Base-by-base conservation (phyloP, 495 filamentous ascomycete genomes). In the Neurospora discreta region DNA sequence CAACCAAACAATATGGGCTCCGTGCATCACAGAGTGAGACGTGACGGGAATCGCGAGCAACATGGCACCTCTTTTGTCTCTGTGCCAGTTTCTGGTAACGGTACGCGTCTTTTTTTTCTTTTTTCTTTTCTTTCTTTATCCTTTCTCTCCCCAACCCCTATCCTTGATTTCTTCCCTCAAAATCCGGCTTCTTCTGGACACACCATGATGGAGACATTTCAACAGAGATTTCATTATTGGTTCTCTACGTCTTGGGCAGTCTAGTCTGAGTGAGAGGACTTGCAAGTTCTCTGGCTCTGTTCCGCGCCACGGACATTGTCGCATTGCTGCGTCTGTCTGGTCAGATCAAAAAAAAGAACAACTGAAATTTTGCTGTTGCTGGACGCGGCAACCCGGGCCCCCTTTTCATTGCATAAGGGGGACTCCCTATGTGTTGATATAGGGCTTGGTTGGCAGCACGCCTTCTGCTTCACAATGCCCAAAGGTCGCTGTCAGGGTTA, bases 31-130 rank as follows among this genome's bases (percentile, higher is more conserved):
- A 33, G 52, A 65, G 52, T 65, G 52, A 65, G 52, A 65, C 26
- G 52, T 65, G 52, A 65, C 52, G 15, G 52, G 26, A 6, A 26
- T 65, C 52, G 52, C 52, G 52, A 65, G 13, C 52, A 65, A 33
- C 52, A 65, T 65, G 52, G 52, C 52, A 65, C 52, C 52, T 68
- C 69, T 73, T 20, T 3, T 72, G 38, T 71, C 60, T 69, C 33
- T 46, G 75, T 68, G 73, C 74, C 74, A 65, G 26, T 65, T 65
- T 69, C 72, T 71, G 69, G 69, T 73, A 69, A 74, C 73, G 69
- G 74, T 76, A 79, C 77, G 77, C 77, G 77, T 77, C 77, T 77
- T 73, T 73, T 73, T 70, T n/a, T n/a, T n/a, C n/a, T n/a, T n/a
- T n/a, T n/a, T n/a, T n/a, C n/a, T n/a, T n/a, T 71, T 42, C 26